Evolutionary conservation across 345 rosid species (phyloP).

Genomic region (Eucalyptus brandiana): DNA sequence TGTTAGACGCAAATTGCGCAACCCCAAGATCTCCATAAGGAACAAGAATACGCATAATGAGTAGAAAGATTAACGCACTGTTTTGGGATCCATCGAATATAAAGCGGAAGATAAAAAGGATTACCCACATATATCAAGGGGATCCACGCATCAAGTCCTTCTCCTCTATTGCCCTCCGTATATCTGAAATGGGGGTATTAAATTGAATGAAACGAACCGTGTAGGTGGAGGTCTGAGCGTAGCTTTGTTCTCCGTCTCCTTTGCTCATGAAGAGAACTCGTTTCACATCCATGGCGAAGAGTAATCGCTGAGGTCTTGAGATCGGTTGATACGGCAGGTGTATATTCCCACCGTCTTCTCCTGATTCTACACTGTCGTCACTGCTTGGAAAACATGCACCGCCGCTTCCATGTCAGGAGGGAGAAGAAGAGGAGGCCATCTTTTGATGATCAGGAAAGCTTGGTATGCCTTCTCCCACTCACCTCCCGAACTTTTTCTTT

Average conservation of each 20-base stretch:
- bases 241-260: conserved; percentile 10
- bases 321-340: not conserved
- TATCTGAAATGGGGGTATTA: not conserved
- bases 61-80: too few relatives aligned
- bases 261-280: conserved; percentile 6
- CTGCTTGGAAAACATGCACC: not conserved
- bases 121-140: too few relatives aligned
- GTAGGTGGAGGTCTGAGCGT: not conserved
- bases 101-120: too few relatives aligned
- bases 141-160: too few relatives aligned
- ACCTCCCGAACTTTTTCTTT: not conserved
- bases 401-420: not conserved
- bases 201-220: not conserved
- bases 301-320: not conserved
- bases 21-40: too few relatives aligned
- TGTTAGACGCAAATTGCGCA: too few relatives aligned
- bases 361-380: not conserved
- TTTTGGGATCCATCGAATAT: too few relatives aligned
- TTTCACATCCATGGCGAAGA: not conserved
- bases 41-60: too few relatives aligned
- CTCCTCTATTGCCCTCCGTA: too few relatives aligned
- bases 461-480: not conserved
- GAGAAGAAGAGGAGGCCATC: not conserved
- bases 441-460: not conserved
- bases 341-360: not conserved